Base-by-base conservation (phyloP, 176 grass and related monocot species). In the Oryza meyeriana region DNA sequence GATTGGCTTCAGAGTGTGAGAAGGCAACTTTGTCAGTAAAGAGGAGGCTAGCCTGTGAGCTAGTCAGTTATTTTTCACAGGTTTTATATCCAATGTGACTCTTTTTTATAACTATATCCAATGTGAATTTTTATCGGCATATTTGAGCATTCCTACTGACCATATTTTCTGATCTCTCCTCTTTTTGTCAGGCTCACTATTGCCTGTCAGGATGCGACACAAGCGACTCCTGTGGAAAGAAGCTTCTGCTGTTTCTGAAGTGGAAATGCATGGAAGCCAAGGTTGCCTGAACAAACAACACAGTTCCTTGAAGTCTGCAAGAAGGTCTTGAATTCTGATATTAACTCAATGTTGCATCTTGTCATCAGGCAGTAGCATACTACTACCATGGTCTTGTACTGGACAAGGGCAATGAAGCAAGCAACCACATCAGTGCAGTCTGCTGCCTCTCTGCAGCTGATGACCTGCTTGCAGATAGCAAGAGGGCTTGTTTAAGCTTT, bases 201-300 rank as follows among this genome's bases (percentile, higher is more conserved):
- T 88, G 85, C 58, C 78, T 98, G 64, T 90, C 87, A 4, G 89
- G 93, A 87, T 98, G 93, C 44, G 89, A 98, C 83, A 90, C 83
- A 8, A 91, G 85, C 26, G 93, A 98, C 64, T 84, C 87, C 32
- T 98, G 83, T 27, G 96, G 87, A 55, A 98, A 90, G 75, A 98
- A 98, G 77, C 93, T 98, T 66, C 83, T 98, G 27, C 69, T 91
- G 18, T 95, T 95, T 71, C 94, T 95, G 10, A 98, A 93, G 48
- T 98, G 96, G 96, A 98, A 98, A 45, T 95, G 86, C 69, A 92
- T 98, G 52, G 96, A 98, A 26, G 96, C 96, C 64, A 98, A 98
- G 96, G 96, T 98, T 77, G 4, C 61, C 72, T 30, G 4, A 79
- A 85, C 40, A 40, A 6, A 78, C 65, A 12, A 33, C 25, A 69